Evolutionary conservation across 2,329 filamentous ascomycete genomes (phyloP).

Genomic region (Sclerotiophoma versabilis): DNA sequence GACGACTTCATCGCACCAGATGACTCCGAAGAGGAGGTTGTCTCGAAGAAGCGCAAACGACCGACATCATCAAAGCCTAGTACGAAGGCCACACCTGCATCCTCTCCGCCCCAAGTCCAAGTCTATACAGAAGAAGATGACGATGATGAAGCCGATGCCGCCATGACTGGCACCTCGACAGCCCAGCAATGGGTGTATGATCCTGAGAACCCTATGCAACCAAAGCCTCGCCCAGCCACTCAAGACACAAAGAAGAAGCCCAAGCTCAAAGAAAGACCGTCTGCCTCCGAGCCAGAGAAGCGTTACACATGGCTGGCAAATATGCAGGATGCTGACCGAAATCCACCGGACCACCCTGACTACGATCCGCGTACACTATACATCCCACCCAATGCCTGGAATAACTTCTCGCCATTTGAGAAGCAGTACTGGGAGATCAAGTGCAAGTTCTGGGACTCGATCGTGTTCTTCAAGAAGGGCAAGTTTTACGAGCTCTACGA

Average conservation of each 20-base stretch:
- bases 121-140: constrained; percentile 57
- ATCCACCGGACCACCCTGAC: constrained; percentile 80
- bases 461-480: constrained; percentile 99
- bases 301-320: constrained; percentile 91
- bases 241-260: constrained; percentile 41
- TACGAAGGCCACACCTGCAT: constrained; percentile 57
- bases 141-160: constrained; percentile 62
- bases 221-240: constrained; percentile 55
- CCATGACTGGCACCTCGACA: constrained; percentile 69
- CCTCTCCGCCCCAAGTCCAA: constrained; percentile 49
- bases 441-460: constrained; percentile 94
- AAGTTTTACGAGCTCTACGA: constrained; percentile 99
- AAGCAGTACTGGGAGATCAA: constrained; percentile 99
- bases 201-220: constrained; percentile 62
- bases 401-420: constrained; percentile 89
- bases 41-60: constrained; percentile 74
- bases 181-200: constrained; percentile 84
- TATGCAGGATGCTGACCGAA: constrained; percentile 81
- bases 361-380: constrained; percentile 92
- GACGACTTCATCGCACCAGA: constrained; percentile 89
- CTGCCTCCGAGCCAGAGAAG: constrained; percentile 81
- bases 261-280: constrained; percentile 67
- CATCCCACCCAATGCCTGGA: constrained; percentile 81
- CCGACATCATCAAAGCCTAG: constrained; percentile 68
- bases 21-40: constrained; percentile 71